Evolutionary conservation across 805 yeast genomes (phyloP), one percentile per base, ranked within the genome.

Genomic region (Kluyveromyces lactis): DNA sequence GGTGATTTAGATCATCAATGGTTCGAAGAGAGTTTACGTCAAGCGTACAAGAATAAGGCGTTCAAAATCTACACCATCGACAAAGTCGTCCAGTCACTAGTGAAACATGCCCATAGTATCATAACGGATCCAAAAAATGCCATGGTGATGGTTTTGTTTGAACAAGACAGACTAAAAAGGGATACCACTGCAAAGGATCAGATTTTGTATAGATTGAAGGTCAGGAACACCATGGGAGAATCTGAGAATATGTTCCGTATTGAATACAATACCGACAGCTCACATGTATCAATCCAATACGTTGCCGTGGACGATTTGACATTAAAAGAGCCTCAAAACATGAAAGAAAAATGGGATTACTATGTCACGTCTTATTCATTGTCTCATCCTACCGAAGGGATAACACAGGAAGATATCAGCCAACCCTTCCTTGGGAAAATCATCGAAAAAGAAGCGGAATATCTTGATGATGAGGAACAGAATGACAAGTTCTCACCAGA

Each of bases 381-480:
- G 84, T 82, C 95, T 3, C 95, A 86, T 53, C 97, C 98, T 28
- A 92, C 99, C 2, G 99, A 92, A 61, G 97, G 97, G 23, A 82
- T 92, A 13, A 79, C 86, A 13, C 76, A 85, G 15, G 78, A 82
- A 31, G 78, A 77, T 48, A 73, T 92, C 40, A 73, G 74, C 46
- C 69, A 86, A 60, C 97, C 97, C 18, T 83, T 90, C 61, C 66
- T 85, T 48, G 81, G 77, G 49, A 71, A 68, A 39, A 63, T 79
- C 33, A 75, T 77, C 33, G 71, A 66, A 36, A 73, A 75, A 9
- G 79, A 68, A 33, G 76, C 71, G 39, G 81, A 75, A 13, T 66
- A 64, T 44, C 71, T 62, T 26, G 65, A 65, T 15, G 58, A 56
- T 30, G 65, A 63, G 9, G 64, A 31, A 12, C 6, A 5, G 11